These are phyloP conservation scores for Endothia cerciana DNA, from an alignment of 2,329 filamentous ascomycete genomes.

Conservation along the genomic window DNA sequence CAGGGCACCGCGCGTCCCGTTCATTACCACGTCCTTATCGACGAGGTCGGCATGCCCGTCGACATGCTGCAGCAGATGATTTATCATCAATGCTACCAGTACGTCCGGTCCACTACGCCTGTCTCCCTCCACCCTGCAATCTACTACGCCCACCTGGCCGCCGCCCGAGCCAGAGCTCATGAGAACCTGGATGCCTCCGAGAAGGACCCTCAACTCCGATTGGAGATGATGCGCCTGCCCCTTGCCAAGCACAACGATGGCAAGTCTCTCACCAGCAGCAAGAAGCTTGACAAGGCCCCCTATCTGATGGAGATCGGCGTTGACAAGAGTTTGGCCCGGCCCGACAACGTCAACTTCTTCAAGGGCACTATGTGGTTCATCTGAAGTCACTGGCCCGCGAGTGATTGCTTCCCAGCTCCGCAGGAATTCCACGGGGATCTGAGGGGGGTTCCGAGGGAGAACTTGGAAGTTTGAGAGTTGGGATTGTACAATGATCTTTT, in stretches of 20 bases:
- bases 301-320: slow-evolving; percentile 39
- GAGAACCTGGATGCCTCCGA: slow-evolving; percentile 56
- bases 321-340: slow-evolving; percentile 20
- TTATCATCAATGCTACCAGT: slow-evolving; percentile 94
- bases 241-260: slow-evolving; percentile 35
- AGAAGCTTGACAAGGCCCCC: slow-evolving; percentile 29
- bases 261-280: slow-evolving; percentile 30
- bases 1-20: slow-evolving; percentile 93
- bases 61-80: slow-evolving; percentile 83
- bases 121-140: slow-evolving; percentile 88
- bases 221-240: slow-evolving; percentile 38
- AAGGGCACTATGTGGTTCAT: slow-evolving; percentile 50
- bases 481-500: not conserved
- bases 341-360: slow-evolving; percentile 35
- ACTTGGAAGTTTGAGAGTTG: not conserved
- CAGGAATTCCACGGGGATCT: not conserved
- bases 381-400: slow-evolving; percentile 31
- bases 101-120: slow-evolving; percentile 87
- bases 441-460: no score
- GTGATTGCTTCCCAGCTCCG: not conserved
- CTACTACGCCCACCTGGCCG: slow-evolving; percentile 93
- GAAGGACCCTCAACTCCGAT: slow-evolving; percentile 40
- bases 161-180: slow-evolving; percentile 78
- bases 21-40: slow-evolving; percentile 86
- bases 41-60: slow-evolving; percentile 71